Conservation (phyloP, 371 early-diverging fungal species). For the Choanephora cucurbitarum region DNA sequence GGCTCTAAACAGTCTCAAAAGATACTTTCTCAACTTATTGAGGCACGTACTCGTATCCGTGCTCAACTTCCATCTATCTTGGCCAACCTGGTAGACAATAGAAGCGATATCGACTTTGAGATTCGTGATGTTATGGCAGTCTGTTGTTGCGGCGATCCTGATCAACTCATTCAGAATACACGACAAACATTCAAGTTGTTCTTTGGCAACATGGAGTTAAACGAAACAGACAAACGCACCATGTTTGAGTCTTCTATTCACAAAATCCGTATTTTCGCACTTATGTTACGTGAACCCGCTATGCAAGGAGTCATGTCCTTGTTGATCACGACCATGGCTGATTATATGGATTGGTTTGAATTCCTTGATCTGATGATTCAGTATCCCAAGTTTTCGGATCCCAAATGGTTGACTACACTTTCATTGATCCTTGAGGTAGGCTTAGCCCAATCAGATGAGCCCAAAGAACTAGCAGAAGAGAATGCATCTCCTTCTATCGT, state of each 20-base stretch:
- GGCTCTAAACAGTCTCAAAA: slow-evolving; percentile 46
- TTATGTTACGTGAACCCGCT: slow-evolving; percentile 56
- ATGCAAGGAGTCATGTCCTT: slow-evolving; percentile 35
- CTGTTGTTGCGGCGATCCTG: slow-evolving; percentile 14
- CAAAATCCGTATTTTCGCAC: slow-evolving; percentile 58
- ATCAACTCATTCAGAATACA: slow-evolving; percentile 3
- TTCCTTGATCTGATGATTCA: slow-evolving; percentile 18
- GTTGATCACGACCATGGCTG: slow-evolving; percentile 31
- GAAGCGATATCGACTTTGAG: slow-evolving; percentile 61
- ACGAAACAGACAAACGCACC: neutral
- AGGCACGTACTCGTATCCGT: slow-evolving; percentile 37
- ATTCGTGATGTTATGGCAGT: slow-evolving; percentile 56
- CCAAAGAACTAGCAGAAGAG: slow-evolving; percentile 16
- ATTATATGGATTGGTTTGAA: slow-evolving; percentile 23
- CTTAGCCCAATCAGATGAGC: slow-evolving; percentile 61
- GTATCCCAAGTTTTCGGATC: slow-evolving; percentile 21
- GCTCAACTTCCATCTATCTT: slow-evolving; percentile 45
- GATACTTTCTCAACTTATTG: slow-evolving; percentile 33
- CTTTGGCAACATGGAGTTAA: neutral
- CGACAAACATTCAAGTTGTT: slow-evolving; percentile 9
- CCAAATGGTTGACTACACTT: slow-evolving; percentile 60
- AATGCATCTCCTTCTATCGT: slow-evolving; percentile 10
- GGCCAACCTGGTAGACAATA: slow-evolving; percentile 56
- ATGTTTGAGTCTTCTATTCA: slow-evolving; percentile 17
- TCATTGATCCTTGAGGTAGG: slow-evolving; percentile 61